phyloP scores from a whole-genome alignment of 2,329 filamentous ascomycete genomes.

The Dactylellina leptospora region DNA sequence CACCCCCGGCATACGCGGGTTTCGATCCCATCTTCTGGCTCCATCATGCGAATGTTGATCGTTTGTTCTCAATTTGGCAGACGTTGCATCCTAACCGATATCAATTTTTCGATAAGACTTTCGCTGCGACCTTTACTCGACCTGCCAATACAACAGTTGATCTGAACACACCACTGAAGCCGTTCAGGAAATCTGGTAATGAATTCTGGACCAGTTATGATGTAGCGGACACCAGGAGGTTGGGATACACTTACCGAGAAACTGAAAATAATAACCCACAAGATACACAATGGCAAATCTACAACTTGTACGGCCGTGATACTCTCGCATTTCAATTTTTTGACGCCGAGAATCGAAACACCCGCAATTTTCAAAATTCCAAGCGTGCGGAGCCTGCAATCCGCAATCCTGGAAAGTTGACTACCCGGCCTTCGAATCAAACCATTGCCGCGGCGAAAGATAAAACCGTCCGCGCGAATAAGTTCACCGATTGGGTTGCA shows the following conservation, averaged over 20 bases:
- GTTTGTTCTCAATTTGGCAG: conserved; percentile 55
- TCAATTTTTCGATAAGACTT: not conserved
- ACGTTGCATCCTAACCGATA: conserved; percentile 6
- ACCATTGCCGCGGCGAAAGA: no score
- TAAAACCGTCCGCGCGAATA: no score
- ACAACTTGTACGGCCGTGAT: no score
- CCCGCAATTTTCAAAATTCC: no score
- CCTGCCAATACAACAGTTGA: conserved; percentile 28
- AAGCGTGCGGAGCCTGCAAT: no score
- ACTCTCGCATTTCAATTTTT: no score
- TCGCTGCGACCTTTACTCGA: conserved; percentile 6
- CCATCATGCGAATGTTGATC: conserved; percentile 71
- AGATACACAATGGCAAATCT: no score
- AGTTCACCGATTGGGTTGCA: conserved; percentile 59
- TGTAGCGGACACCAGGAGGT: conserved; percentile 63
- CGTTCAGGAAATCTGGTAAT: conserved; percentile 53
- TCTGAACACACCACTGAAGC: conserved; percentile 54
- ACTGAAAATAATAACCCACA: no score
- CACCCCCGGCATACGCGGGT: conserved; percentile 74
- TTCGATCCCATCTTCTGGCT: conserved; percentile 74
- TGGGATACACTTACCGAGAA: conserved; percentile 81
- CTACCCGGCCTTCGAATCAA: no score
- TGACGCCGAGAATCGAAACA: no score
- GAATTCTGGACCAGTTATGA: conserved; percentile 33
- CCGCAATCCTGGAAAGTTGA: no score